Conservation (phyloP, 495 filamentous ascomycete species). For the Ascodesmis nigricans region DNA sequence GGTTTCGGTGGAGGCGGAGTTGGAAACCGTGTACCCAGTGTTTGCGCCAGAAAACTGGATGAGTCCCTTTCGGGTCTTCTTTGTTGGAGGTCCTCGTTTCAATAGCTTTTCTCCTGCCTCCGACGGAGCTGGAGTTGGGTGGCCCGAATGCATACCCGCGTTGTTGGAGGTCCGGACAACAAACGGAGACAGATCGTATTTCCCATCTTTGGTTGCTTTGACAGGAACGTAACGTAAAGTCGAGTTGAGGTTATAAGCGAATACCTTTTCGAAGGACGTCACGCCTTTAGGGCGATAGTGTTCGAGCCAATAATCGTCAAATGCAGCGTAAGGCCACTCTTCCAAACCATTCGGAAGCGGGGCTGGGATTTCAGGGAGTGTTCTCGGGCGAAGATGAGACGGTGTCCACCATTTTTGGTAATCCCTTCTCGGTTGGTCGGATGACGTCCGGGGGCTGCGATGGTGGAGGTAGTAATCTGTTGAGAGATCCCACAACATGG, state of each 20-base stretch:
- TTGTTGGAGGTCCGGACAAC: conserved; percentile 37
- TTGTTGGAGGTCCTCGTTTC: conserved; percentile 13
- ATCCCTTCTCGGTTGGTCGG: conserved; percentile 35
- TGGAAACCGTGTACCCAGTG: not conserved
- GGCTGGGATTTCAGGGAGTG: conserved; percentile 20
- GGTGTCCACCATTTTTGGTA: conserved; percentile 82
- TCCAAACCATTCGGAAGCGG: conserved; percentile 28
- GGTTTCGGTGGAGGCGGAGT: not conserved
- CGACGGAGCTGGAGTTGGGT: conserved; percentile 5
- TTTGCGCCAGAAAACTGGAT: conserved; percentile 2
- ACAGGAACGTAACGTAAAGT: conserved; percentile 60
- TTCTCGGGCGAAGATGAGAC: conserved; percentile 38
- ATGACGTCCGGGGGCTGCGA: conserved; percentile 48
- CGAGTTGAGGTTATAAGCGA: conserved; percentile 73
- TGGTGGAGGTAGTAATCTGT: conserved; percentile 97
- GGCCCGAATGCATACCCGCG: conserved; percentile 25
- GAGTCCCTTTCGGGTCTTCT: conserved; percentile 22
- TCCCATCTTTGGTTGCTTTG: conserved; percentile 35
- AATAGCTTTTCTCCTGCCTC: conserved; percentile 10
- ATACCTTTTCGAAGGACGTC: conserved; percentile 72
- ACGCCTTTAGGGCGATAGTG: conserved; percentile 77
- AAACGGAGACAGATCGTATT: conserved; percentile 66
- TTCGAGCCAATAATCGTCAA: conserved; percentile 96
- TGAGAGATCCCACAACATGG: conserved; percentile 90
- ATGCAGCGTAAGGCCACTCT: conserved; percentile 38